Evolutionary conservation across 2,329 filamentous ascomycete genomes (phyloP), one percentile per base, ranked within the genome.

Genomic region (Verticillium isaacii): DNA sequence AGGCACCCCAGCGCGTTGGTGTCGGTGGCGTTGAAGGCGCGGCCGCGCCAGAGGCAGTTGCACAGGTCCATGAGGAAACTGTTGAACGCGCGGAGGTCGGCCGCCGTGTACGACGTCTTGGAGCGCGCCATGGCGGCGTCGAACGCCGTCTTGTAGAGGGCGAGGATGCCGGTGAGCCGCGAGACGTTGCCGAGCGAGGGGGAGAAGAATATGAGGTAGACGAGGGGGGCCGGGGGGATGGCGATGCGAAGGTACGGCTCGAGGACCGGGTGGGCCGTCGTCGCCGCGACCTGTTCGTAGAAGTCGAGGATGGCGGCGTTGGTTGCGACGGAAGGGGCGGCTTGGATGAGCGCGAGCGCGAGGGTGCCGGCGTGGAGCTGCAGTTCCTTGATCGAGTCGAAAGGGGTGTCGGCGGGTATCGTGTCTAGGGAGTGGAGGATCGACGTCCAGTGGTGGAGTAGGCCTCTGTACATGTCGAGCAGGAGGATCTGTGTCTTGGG

Each of bases 31-130:
- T 85, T 85, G 63, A 96, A 89, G 1, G 89, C 92, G 14, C 88
- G 85, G 25, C 85, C 85, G 9, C 91, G 85, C 92, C 92, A 96
- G 56, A 95, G 73, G 58, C 90, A 86, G 71, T 96, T 96, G 78
- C 91, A 93, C 36, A 93, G 83, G 71, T 96, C 92, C 86, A 95
- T 93, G 36, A 96, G 82, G 71, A 90, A 93, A 25, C 89, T 89
- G 72, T 96, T 96, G 77, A 95, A 93, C 29, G 83, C 77, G 65
- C 86, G 85, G 50, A 92, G 84, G 61, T 89, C 85, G 36, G 80
- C 75, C 52, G 84, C 80, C 32, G 86, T 80, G 64, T 88, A 89
- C 12, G 77, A 72, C 19, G 73, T 72, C 6, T 73, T 70, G 63
- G 76, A 70, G 72, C 81, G 71, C 60, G 77, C 67, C 77, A 85